These are phyloP conservation scores for Penicillium lagena DNA, from an alignment of 495 filamentous ascomycete species.

Conservation along the genomic window DNA sequence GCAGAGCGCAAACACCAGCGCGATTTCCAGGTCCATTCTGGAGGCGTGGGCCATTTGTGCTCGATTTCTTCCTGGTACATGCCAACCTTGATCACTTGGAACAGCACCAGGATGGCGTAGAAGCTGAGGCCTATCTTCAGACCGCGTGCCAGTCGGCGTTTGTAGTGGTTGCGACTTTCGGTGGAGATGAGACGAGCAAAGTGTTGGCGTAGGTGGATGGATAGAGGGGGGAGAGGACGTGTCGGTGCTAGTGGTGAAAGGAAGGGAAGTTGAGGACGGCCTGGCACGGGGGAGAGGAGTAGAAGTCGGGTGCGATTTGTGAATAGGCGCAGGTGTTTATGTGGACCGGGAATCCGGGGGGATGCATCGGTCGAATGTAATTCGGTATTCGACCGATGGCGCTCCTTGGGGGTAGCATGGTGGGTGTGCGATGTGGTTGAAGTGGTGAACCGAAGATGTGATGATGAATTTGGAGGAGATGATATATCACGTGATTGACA, in stretches of 20 bases:
- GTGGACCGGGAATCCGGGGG: constrained; percentile 3
- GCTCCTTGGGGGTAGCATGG: constrained; percentile 16
- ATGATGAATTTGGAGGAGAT: constrained; percentile 5
- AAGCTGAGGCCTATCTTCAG: constrained; percentile 50
- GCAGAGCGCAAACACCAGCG: constrained; percentile 54
- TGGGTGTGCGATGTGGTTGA: background rate
- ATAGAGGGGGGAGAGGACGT: constrained; percentile 27
- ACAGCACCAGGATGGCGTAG: constrained; percentile 48
- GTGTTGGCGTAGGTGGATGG: constrained; percentile 43
- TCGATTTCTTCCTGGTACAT: constrained; percentile 65
- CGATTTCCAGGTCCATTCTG: constrained; percentile 63
- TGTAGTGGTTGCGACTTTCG: constrained; percentile 61
- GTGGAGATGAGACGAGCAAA: constrained; percentile 71
- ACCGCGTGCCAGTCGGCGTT: constrained; percentile 53
- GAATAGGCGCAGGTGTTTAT: constrained; percentile 29
- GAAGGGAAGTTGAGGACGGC: constrained; percentile 77
- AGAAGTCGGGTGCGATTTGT: constrained; percentile 41
- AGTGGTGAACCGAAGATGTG: background rate
- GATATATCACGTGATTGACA: constrained; percentile 3
- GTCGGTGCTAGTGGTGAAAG: constrained; percentile 48
- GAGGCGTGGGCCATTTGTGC: constrained; percentile 64
- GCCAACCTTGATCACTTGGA: constrained; percentile 48
- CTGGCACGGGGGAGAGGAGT: constrained; percentile 38
- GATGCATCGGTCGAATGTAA: constrained; percentile 8
- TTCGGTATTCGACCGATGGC: constrained; percentile 26